Base-by-base conservation (phyloP, 2,329 filamentous ascomycete genomes). In the Cryphonectria naterciae region DNA sequence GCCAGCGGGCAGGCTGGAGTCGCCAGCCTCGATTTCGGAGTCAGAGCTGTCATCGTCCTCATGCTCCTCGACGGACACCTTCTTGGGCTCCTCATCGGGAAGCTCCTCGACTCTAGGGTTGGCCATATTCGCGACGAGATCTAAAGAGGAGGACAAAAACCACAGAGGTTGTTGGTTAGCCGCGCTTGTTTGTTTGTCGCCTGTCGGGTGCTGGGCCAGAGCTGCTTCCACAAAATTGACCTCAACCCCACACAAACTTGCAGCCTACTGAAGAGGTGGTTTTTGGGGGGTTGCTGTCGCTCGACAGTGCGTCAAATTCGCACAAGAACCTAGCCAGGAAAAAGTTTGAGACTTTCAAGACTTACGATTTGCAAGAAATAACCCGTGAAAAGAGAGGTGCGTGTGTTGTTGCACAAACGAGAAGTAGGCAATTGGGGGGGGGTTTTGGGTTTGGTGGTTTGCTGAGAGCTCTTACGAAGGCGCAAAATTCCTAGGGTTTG, bases 61-160 rank as follows among this genome's bases (percentile, higher is more conserved):
- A 78, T 91, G 89, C 82, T 93, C 91, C 79, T 93, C 90, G 79
- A 92, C 88, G 79, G 88, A 90, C 80, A 89, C 88, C 89, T 96
- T 95, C 89, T 96, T 95, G 87, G 91, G 88, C 86, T 93, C 92
- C 80, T 95, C 94, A 82, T 98, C 96, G 78, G 93, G 92, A 80
- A 99, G 90, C 87, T 99, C 96, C 89, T 99, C 95, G 85, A 98
- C 92, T 85, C 95, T 93, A 83, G 95, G 93, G 88, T 98, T 97
- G 83, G 96, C 92, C 96, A 99, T 99, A 84, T 85, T 93, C 56
- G 62, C 68, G 66, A 49, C 39, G 63, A 56, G 65, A 41, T 67
- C 56, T 72, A 63, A 46, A 13, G 46, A 28, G 43, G 39, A 11
- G n/a, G 17, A n/a, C 22, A 79, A 76, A 78, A 75, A 73, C 75